phyloP scores from a whole-genome alignment of 192 early-diverging fungal species.

The Backusella liffmaniae region DNA sequence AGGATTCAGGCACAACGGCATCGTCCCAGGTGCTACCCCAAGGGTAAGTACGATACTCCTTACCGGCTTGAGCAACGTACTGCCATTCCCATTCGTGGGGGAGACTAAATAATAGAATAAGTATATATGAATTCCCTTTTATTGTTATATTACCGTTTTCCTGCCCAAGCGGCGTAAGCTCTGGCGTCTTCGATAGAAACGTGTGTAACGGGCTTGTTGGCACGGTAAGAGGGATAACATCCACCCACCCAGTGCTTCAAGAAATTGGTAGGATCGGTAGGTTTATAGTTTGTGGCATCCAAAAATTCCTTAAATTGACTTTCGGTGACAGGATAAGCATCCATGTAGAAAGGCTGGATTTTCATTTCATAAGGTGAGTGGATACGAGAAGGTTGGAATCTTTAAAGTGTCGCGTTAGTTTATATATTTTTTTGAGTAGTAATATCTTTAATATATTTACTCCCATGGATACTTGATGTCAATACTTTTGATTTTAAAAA shows the following conservation, averaged over 20 bases:
- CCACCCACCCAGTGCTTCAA: constrained; percentile 24
- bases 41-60: constrained; percentile 19
- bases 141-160: constrained; percentile 17
- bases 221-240: constrained; percentile 11
- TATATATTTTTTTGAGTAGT: neutral
- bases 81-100: constrained; percentile 32
- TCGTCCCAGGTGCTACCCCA: constrained; percentile 24
- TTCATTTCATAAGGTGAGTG: constrained; percentile 18
- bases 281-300: constrained; percentile 21
- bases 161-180: constrained; percentile 26
- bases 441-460: constrained; percentile 7
- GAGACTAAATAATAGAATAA: neutral
- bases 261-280: constrained; percentile 22
- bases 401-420: neutral
- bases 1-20: constrained; percentile 9
- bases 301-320: constrained; percentile 24
- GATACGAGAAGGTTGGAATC: constrained; percentile 19
- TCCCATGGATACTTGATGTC: constrained; percentile 29
- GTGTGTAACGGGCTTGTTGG: constrained; percentile 23
- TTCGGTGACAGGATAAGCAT: constrained; percentile 24
- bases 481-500: neutral
- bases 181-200: constrained; percentile 26
- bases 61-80: constrained; percentile 26
- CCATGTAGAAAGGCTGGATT: constrained; percentile 19
- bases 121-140: neutral